Conservation (phyloP, 2,329 filamentous ascomycete species). For the Hypoxylon sp. region DNA sequence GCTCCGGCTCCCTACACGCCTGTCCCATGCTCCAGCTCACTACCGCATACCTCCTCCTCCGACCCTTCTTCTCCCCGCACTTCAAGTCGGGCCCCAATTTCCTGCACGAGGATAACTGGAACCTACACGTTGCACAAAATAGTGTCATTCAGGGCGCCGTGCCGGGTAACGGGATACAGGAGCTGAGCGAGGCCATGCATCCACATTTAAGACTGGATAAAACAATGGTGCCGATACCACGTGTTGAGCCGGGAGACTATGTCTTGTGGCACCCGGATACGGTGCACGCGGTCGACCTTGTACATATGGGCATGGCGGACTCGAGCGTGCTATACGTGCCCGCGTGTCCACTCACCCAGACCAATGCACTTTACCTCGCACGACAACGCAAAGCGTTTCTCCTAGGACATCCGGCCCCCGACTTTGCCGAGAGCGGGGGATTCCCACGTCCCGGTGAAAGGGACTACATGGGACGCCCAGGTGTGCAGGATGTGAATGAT, state of each 20-base stretch:
- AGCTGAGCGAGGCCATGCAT: slow-evolving; percentile 74
- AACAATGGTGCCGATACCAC: slow-evolving; percentile 80
- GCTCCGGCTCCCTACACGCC: slow-evolving; percentile 83
- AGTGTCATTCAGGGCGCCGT: slow-evolving; percentile 77
- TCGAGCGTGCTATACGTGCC: slow-evolving; percentile 90
- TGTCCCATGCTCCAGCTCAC: slow-evolving; percentile 83
- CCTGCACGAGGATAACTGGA: slow-evolving; percentile 73
- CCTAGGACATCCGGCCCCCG: slow-evolving; percentile 74
- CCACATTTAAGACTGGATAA: slow-evolving; percentile 76
- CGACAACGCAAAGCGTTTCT: slow-evolving; percentile 80
- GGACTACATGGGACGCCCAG: slow-evolving; percentile 64
- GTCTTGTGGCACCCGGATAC: slow-evolving; percentile 87
- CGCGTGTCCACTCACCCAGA: slow-evolving; percentile 82
- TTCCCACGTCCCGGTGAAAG: slow-evolving; percentile 21
- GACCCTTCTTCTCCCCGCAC: slow-evolving; percentile 82
- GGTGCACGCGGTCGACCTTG: slow-evolving; percentile 85
- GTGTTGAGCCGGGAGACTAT: slow-evolving; percentile 79
- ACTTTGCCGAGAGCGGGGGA: slow-evolving; percentile 75
- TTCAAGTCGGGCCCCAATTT: slow-evolving; percentile 55
- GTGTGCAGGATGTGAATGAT: slow-evolving; percentile 57
- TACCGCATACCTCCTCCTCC: slow-evolving; percentile 84
- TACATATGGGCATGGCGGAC: slow-evolving; percentile 77
- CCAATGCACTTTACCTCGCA: slow-evolving; percentile 79
- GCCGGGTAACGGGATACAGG: slow-evolving; percentile 75
- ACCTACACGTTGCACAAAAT: slow-evolving; percentile 62